These are phyloP conservation scores for Maudiozyma humilis DNA, from an alignment of 1,139 yeast genomes.

Conservation along the genomic window DNA sequence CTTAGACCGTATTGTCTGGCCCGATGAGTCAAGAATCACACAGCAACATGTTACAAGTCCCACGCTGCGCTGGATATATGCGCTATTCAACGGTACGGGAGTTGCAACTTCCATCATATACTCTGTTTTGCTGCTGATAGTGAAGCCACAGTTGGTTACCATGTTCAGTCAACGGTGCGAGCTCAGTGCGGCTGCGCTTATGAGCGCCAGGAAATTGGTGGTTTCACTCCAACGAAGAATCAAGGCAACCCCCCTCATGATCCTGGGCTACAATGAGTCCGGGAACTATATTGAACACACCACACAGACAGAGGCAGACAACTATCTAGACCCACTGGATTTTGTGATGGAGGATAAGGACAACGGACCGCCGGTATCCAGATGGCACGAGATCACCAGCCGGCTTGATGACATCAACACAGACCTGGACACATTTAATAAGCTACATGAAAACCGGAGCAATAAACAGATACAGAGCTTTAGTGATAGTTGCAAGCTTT, in stretches of 20 bases:
- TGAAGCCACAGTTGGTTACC: constrained; percentile 30
- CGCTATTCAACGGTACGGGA: constrained; percentile 29
- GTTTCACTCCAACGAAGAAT: constrained; percentile 15
- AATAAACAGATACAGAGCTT: constrained; percentile 13
- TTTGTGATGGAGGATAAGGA: constrained; percentile 23
- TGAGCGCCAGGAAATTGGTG: constrained; percentile 22
- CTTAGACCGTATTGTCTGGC: constrained; percentile 15
- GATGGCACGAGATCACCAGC: constrained; percentile 13
- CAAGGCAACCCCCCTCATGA: constrained; percentile 31
- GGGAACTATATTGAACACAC: constrained; percentile 30
- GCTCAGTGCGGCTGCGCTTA: constrained; percentile 17
- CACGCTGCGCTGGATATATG: constrained; percentile 12
- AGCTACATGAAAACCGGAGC: constrained; percentile 7
- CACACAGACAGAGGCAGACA: constrained; percentile 20
- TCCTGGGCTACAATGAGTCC: constrained; percentile 35
- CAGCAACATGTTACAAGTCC: constrained; percentile 7
- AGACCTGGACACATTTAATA: constrained; percentile 13
- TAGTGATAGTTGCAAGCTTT: constrained; percentile 17
- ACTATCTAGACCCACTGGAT: constrained; percentile 6
- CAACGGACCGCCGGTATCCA: constrained; percentile 33
- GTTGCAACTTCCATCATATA: constrained; percentile 25
- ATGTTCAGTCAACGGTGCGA: constrained; percentile 30
- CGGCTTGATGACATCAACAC: constrained; percentile 13
- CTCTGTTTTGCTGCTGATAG: constrained; percentile 9
- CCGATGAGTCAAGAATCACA: constrained; percentile 15